Evolutionary conservation across 2,329 filamentous ascomycete genomes (phyloP).

Genomic region (Penicillium frequentans): DNA sequence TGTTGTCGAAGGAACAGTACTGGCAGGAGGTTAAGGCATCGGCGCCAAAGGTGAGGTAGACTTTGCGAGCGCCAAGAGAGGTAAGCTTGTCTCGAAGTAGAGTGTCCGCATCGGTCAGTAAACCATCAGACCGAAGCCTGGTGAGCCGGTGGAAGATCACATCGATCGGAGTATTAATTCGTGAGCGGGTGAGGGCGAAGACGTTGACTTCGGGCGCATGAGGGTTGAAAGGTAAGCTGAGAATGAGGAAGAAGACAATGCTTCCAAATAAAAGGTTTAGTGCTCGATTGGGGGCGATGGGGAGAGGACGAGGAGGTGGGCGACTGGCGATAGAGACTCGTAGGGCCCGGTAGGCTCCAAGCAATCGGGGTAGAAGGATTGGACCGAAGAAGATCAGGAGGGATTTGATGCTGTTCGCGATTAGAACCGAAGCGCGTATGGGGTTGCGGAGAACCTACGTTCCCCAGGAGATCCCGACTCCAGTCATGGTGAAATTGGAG

Average conservation of each 20-base stretch:
- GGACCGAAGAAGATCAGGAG: constrained; percentile 46
- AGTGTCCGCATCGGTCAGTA: constrained; percentile 57
- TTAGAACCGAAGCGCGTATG: constrained; percentile 2
- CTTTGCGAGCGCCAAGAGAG: constrained; percentile 68
- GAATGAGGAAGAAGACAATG: constrained; percentile 55
- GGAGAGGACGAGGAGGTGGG: constrained; percentile 39
- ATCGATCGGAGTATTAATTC: constrained; percentile 80
- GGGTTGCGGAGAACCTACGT: constrained; percentile 25
- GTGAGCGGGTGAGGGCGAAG: constrained; percentile 73
- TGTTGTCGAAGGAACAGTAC: constrained; percentile 76
- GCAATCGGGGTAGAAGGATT: constrained; percentile 39
- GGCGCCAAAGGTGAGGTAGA: constrained; percentile 84
- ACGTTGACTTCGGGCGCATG: constrained; percentile 59
- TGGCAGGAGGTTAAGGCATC: constrained; percentile 70
- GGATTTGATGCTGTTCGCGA: constrained; percentile 39
- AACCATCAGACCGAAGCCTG: constrained; percentile 37
- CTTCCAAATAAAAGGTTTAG: constrained; percentile 56
- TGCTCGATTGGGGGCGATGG: constrained; percentile 35
- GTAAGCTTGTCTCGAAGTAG: constrained; percentile 67
- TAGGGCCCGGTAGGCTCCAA: constrained; percentile 39
- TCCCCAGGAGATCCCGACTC: constrained; percentile 30
- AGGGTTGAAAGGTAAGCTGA: constrained; percentile 69
- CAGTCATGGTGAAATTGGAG: constrained; percentile 15
- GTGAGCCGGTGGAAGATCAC: constrained; percentile 77
- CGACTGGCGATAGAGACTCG: constrained; percentile 35